These are phyloP conservation scores for Cucurbita pepo DNA, from an alignment of 306 rosid species.

Conservation along the genomic window DNA sequence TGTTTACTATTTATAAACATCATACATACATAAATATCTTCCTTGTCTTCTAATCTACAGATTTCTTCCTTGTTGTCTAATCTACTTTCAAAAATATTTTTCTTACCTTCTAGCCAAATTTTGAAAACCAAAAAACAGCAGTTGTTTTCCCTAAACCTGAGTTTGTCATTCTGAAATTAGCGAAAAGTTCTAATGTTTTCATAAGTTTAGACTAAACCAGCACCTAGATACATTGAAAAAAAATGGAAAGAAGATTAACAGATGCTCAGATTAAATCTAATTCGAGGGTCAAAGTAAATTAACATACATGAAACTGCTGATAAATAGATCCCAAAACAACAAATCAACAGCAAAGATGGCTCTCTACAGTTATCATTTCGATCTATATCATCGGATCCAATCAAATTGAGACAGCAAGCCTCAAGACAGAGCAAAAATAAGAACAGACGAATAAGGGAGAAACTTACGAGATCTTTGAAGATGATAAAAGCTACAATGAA, in stretches of 20 bases:
- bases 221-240: background rate
- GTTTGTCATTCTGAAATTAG: background rate
- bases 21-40: background rate
- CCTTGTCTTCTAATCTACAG: background rate
- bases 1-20: background rate
- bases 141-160: background rate
- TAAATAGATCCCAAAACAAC: background rate
- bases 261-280: background rate
- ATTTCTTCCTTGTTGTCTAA: background rate
- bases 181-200: background rate
- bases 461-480: slow-evolving; percentile 79
- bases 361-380: background rate
- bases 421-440: background rate
- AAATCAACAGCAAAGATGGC: background rate
- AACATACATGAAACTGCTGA: background rate
- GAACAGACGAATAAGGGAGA: background rate
- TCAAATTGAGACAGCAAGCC: background rate
- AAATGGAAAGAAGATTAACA: background rate
- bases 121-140: background rate
- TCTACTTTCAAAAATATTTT: background rate
- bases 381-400: background rate
- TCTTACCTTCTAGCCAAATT: background rate
- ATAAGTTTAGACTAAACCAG: background rate
- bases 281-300: background rate
- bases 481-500: slow-evolving; percentile 53